Evolutionary conservation across 1,284 basidiomycete species (phyloP).

Genomic region (Ustilago xerochloae): DNA sequence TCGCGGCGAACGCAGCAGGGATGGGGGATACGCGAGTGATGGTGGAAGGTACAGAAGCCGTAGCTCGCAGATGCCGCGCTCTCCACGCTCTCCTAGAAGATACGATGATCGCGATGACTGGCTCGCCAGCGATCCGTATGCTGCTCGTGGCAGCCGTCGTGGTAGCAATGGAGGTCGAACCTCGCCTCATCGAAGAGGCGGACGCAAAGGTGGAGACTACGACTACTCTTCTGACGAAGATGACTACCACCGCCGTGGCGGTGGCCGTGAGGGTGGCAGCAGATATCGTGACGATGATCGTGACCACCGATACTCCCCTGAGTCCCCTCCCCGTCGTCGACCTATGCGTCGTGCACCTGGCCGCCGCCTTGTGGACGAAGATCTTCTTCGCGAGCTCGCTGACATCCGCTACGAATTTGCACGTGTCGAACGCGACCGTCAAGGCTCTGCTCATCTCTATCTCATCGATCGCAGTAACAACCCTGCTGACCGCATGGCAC

Average conservation of each 20-base stretch:
- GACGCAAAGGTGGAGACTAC: constrained; percentile 10
- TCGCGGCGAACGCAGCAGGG: constrained; percentile 9
- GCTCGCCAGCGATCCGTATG: constrained; percentile 43
- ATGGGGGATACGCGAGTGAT: constrained; percentile 35
- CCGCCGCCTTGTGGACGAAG: constrained; percentile 57
- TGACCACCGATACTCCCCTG: constrained; percentile 13
- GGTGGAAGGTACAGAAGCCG: constrained; percentile 23
- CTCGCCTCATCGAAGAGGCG: constrained; percentile 13
- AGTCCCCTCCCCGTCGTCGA: constrained; percentile 9
- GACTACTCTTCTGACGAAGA: constrained; percentile 47
- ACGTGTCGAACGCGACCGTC: constrained; percentile 40
- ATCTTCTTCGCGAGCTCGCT: constrained; percentile 60
- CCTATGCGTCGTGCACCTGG: constrained; percentile 31
- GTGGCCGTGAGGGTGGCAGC: constrained; percentile 3
- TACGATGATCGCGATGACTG: constrained; percentile 35
- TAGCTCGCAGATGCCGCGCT: constrained; percentile 10
- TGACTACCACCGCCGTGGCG: constrained; percentile 12
- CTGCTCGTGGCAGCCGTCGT: constrained; percentile 10
- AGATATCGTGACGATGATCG: constrained; percentile 7
- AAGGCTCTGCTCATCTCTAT: constrained; percentile 55
- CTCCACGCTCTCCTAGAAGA: constrained; percentile 2
- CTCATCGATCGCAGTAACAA: constrained; percentile 60
- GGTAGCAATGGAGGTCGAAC: constrained; percentile 5
- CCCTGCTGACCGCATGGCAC: constrained; percentile 53
- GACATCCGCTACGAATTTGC: constrained; percentile 53